Evolutionary conservation across 345 rosid species (phyloP).

Genomic region (Eutrema yunnanense): DNA sequence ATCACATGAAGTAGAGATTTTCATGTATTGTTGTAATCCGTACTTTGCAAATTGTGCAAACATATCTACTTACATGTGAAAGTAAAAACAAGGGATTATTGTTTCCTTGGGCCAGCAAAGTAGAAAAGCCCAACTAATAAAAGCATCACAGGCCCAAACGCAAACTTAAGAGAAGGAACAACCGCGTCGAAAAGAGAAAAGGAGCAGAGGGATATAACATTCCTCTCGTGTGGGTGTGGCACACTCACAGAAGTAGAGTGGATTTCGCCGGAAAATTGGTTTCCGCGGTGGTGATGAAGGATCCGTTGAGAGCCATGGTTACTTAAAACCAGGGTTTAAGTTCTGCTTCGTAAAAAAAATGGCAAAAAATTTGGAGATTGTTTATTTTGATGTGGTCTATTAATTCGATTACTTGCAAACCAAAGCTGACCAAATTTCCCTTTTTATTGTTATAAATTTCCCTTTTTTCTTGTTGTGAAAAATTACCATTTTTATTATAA

Average conservation of each 20-base stretch:
- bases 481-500: no score
- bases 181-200: no score
- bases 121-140: no score
- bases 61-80: neutral
- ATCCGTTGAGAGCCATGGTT: constrained; percentile 49
- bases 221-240: no score
- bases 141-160: no score
- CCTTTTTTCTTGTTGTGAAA: neutral
- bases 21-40: neutral
- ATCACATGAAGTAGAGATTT: neutral
- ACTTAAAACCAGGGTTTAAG: no score
- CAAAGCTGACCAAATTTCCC: neutral
- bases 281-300: constrained; percentile 83
- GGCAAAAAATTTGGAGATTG: no score
- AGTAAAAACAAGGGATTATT: neutral
- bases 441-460: neutral
- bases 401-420: neutral
- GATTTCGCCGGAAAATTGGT: constrained; percentile 64
- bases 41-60: neutral
- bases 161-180: no score
- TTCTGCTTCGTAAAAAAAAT: no score
- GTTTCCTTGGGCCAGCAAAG: no score
- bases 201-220: no score
- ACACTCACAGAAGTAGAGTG: neutral
- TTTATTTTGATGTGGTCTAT: no score